phyloP scores from a whole-genome alignment of 768 basidiomycete genomes.

The Boletales sp. region DNA sequence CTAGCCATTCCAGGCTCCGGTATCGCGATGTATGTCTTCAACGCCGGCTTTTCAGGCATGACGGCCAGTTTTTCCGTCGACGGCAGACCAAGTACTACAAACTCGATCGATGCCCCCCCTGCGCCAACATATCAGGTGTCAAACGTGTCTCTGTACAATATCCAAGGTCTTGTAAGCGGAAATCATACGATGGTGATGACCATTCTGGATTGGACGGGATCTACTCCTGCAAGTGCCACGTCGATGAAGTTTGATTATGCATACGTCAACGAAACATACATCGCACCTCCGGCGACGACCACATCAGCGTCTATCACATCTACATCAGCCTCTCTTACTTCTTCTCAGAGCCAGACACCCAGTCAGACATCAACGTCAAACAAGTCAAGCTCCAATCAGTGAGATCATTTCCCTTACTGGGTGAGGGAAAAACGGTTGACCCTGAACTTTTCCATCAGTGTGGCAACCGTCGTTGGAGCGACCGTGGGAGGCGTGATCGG shows the following conservation, averaged over 20 bases:
- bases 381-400: conserved; percentile 6
- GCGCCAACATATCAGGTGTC: conserved; percentile 16
- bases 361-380: not conserved
- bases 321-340: not conserved
- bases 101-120: conserved; percentile 2
- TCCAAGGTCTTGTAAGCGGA: conserved; percentile 14
- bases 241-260: conserved; percentile 29
- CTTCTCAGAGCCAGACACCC: not conserved
- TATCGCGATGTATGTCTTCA: conserved; percentile 25
- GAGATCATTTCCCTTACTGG: not conserved
- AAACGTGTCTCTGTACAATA: conserved; percentile 15
- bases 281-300: conserved; percentile 1
- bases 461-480: conserved; percentile 13
- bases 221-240: not conserved
- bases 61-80: conserved; percentile 22
- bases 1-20: conserved; percentile 16
- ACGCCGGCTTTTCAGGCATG: conserved; percentile 17
- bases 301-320: conserved; percentile 2
- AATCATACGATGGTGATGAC: conserved; percentile 22
- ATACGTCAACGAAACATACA: conserved; percentile 19
- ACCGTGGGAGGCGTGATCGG: conserved; percentile 10
- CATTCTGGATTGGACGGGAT: conserved; percentile 16
- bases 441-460: conserved; percentile 3
- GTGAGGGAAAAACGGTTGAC: not conserved
- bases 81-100: conserved; percentile 2